Base-by-base conservation (phyloP, 2,329 filamentous ascomycete genomes). In the Dothideomycetes sp. region DNA sequence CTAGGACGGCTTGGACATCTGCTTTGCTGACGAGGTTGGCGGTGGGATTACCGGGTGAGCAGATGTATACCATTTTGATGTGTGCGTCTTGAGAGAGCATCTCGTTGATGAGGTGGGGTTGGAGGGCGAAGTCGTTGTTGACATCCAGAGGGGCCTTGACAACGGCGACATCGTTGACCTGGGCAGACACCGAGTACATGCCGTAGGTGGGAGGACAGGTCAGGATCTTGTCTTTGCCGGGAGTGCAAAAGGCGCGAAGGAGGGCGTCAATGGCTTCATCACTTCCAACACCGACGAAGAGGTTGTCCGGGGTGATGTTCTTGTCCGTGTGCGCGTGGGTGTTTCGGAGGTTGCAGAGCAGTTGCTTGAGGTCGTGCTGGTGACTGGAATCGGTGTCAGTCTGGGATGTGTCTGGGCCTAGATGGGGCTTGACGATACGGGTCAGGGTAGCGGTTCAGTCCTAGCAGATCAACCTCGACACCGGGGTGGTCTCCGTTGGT, bases 241-340 rank as follows among this genome's bases (percentile, higher is more conserved):
- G 91, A 2, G 77, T 68, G 64, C 91, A 98, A 68, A 98, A 98
- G 62, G 84, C 91, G 38, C 91, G 81, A 44, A 98, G 73, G 31
- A 98, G 74, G 4, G 85, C 86, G 63, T 98, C 91, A 57, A 98
- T 94, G 47, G 86, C 89, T 70, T 98, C 91, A 60, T 98, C 91
- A 45, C 84, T 94, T 47, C 91, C 91, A 32, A 96, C 88, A 45
- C 91, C 91, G 36, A 95, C 84, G 60, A 96, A 96, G 37, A 98
- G 68, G 64, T 95, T 84, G 38, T 80, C 83, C 1, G 88, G 83
- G 10, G 72, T 77, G 41, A 98, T 72, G 27, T 69, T 66, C 60
- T 81, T 81, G 37, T 72, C 51, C 1, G 87, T 91, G 71, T 94
- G 85, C 46, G 72, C 68, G 67, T 88, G 78, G 37, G 84, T 85